These are phyloP conservation scores for Trypanosoma cruzi DNA, from an alignment of 208 protist genomes.

Conservation along the genomic window DNA sequence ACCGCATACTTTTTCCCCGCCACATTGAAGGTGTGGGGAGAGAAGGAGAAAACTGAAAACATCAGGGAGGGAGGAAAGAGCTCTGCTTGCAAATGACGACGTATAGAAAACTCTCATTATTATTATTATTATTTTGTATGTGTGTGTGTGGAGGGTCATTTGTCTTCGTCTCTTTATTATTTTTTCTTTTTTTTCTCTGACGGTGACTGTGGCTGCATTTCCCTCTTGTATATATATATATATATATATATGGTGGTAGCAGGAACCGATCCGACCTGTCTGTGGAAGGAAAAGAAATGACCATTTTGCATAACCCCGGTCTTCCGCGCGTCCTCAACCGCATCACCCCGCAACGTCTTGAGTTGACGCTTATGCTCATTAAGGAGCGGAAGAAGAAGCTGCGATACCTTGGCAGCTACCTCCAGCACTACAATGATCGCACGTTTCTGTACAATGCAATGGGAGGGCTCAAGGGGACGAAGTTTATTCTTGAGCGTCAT, in stretches of 20 bases:
- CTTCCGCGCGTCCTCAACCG: constrained; percentile 69
- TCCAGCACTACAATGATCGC: constrained; percentile 77
- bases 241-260: constrained; percentile 11
- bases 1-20: no score
- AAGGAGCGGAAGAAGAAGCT: constrained; percentile 81
- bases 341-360: constrained; percentile 67
- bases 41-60: no score
- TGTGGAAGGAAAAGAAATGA: constrained; percentile 55
- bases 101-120: no score
- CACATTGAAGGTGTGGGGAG: no score
- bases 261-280: not conserved
- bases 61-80: no score
- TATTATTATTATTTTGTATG: no score
- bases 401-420: constrained; percentile 69
- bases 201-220: no score
- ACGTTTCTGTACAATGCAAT: constrained; percentile 48
- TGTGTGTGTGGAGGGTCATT: constrained; percentile 73
- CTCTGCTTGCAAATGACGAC: no score
- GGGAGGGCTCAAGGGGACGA: constrained; percentile 44
- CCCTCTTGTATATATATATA: no score
- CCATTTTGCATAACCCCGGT: constrained; percentile 50
- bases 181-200: no score
- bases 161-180: no score
- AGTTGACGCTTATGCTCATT: constrained; percentile 52
- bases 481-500: constrained; percentile 71